Base-by-base conservation (phyloP, 805 yeast species). In the Metschnikowia cubensis region DNA sequence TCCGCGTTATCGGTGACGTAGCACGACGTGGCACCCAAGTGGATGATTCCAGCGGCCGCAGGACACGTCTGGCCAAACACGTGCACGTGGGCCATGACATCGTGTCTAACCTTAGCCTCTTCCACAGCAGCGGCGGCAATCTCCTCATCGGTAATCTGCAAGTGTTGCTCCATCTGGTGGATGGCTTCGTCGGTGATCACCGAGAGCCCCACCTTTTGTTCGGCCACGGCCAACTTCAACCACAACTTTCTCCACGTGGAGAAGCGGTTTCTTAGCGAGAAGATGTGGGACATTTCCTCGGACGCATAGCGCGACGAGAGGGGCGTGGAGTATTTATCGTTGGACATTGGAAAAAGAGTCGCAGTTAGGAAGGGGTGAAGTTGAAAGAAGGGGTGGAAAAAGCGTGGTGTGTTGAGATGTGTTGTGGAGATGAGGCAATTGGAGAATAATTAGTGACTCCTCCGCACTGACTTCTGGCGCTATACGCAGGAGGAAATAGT, bases 21-120 rank as follows among this genome's bases (percentile, higher is more conserved):
- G 79, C 99, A 94, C 3, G 97, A 90, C 21, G 99, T 94, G 42
- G 99, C 99, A 66, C 99, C 99, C 64, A 94, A 76, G 69, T 94
- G 99, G 64, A 94, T 94, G 70, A 94, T 92, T 59, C 98, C 98
- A 35, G 98, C 92, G 34, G 99, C 99, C 6, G 85, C 86, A 17
- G 99, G 99, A 62, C 96, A 88, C 14, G 88, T 83, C 61, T 84
- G 79, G 59, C 99, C 99, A 68, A 87, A 94, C 51, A 86, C 88
- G 67, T 94, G 99, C 50, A 94, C 99, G 62, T 94, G 99, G 50
- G 98, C 96, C 99, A 94, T 94, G 61, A 94, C 99, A 67, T 94
- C 99, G 71, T 94, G 99, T 76, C 99, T 87, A 51, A 94, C 98
- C 68, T 87, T 90, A 47, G 98, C 96, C 73, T 94, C 99, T 74